phyloP scores from a whole-genome alignment of 768 basidiomycete genomes.

The Neoboletus magnificus region DNA sequence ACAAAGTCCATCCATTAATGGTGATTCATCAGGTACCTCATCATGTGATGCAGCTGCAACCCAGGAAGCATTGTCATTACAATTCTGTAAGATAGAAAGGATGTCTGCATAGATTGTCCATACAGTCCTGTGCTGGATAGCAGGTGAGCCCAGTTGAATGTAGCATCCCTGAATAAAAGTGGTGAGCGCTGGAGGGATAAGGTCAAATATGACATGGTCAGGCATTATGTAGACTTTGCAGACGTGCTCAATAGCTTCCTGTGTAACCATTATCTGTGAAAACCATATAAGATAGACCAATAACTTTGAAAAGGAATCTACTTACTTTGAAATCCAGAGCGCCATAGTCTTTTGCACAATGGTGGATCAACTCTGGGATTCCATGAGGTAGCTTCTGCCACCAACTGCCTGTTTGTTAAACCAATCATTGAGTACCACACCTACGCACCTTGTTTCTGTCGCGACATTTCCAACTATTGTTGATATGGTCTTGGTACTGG shows the following conservation, averaged over 20 bases:
- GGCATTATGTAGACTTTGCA: conserved; percentile 28
- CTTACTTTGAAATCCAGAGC: neutral
- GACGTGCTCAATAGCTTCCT: neutral
- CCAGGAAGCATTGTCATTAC: neutral
- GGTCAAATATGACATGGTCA: conserved; percentile 34
- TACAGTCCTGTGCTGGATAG: neutral
- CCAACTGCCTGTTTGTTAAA: no score
- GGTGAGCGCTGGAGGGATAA: conserved; percentile 32
- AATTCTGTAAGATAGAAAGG: neutral
- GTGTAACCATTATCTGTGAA: neutral
- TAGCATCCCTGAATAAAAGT: neutral
- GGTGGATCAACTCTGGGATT: neutral
- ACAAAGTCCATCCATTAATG: neutral
- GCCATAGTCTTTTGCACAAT: neutral
- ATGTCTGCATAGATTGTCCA: neutral
- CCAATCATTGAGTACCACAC: neutral
- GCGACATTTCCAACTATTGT: neutral
- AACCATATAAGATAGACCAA: neutral
- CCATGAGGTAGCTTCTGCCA: neutral
- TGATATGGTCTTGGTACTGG: conserved; percentile 1
- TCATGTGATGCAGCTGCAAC: neutral
- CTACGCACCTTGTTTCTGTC: conserved; percentile 7
- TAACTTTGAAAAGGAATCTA: neutral
- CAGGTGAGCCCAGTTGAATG: neutral
- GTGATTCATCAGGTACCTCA: neutral